phyloP scores from a whole-genome alignment of 1,284 basidiomycete species.

The Crepidotus sp. region DNA sequence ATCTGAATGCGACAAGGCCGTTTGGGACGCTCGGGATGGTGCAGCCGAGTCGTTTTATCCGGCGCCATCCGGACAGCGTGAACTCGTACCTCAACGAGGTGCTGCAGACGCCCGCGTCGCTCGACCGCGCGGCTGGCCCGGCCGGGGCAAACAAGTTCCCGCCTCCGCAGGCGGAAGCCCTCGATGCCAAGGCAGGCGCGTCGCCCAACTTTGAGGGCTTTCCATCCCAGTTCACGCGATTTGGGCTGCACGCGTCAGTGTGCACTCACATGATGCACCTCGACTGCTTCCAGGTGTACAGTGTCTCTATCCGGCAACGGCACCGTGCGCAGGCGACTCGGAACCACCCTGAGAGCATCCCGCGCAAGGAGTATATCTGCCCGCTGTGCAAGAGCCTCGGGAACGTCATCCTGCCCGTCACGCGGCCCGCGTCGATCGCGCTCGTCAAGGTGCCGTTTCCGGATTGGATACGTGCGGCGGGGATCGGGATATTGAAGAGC shows the following conservation, averaged over 20 bases:
- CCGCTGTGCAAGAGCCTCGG: conserved; percentile 98
- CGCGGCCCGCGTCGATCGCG: conserved; percentile 34
- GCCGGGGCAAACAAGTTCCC: conserved; percentile 38
- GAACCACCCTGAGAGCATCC: conserved; percentile 91
- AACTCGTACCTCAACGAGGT: conserved; percentile 68
- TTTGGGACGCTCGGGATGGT: conserved; percentile 89
- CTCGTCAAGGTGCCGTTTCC: conserved; percentile 55
- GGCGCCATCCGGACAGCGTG: conserved; percentile 71
- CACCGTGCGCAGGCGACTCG: conserved; percentile 87
- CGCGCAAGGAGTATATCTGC: conserved; percentile 92
- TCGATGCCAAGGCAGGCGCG: conserved; percentile 39
- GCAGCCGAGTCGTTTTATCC: conserved; percentile 82
- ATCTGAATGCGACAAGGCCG: conserved; percentile 62
- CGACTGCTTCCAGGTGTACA: conserved; percentile 90
- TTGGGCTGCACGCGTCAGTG: conserved; percentile 83
- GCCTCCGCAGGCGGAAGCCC: conserved; percentile 38
- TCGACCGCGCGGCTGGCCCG: conserved; percentile 51
- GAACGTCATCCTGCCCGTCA: conserved; percentile 86
- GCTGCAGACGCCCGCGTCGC: conserved; percentile 51
- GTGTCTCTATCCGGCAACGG: conserved; percentile 76
- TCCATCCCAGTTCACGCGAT: conserved; percentile 62
- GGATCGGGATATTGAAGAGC: conserved; percentile 73
- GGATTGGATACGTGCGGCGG: conserved; percentile 75
- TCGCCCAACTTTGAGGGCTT: conserved; percentile 65
- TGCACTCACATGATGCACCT: conserved; percentile 99